Base-by-base conservation (phyloP, 129 eudicot genomes). In the Flaveria ramosissima region DNA sequence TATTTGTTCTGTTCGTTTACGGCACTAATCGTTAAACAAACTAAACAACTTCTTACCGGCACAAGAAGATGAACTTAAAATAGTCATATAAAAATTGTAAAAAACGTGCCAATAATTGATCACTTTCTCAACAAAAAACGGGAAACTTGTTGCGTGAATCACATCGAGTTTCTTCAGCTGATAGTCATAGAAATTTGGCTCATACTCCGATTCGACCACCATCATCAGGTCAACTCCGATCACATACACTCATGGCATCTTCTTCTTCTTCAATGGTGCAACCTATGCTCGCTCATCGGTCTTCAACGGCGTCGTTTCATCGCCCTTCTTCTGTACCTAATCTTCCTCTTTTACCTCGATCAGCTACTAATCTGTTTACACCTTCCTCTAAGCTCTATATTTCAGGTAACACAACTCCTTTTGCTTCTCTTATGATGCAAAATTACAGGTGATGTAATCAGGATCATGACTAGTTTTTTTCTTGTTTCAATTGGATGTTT, bases 181-280 rank as follows among this genome's bases (percentile, higher is more conserved):
- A 51, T 76, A 39, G 36, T 30, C 36, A 4, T 19, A 5, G 42
- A 73, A 73, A 6, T 9, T 59, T 20, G 52, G 46, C 24, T 1
- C 14, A 19, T 45, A 16, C 46, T 66, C 72, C 57, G 8, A 36
- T 72, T 52, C 21, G 20, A 32, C 65, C 72, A 55, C 41, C 41
- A 36, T 0, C 56, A 45, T 11, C 27, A 61, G 72, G 81, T 82
- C 85, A 75, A 75, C 81, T 70, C 78, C 57, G 81, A 64, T 71
- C 80, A 69, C 52, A 42, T 27, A 62, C 7, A 26, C 19, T 21
- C 15, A 14, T 62, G 78, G 74, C 73, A 69, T 43, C 41, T 36
- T 24, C 71, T 36, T 24, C 71, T 27, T 69, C 77, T 47, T 70
- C 72, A 71, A 76, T 52, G 52, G 73, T 74, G 39, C 79, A 73